A percentile compares a stretch with the other conserved stretches of the same genome.
These are phyloP conservation scores for Fusarium sp. DNA, from an alignment of 2,329 filamentous ascomycete genomes.

Conservation along the genomic window DNA sequence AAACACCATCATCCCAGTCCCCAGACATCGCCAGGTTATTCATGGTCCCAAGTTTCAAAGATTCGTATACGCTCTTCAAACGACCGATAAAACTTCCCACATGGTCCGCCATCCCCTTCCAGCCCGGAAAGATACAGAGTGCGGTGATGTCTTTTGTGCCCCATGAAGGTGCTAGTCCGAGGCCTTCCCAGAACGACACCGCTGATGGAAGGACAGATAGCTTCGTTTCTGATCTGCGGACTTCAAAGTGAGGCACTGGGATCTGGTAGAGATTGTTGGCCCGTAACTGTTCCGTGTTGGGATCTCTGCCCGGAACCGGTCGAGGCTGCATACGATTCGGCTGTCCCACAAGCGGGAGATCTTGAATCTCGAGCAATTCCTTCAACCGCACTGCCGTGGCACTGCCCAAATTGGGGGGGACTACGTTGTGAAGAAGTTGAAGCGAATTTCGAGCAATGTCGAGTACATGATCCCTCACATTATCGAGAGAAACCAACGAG, in stretches of 20 bases:
- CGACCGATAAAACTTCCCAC: conserved; percentile 73
- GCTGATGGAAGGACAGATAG: conserved; percentile 81
- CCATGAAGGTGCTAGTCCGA: conserved; percentile 77
- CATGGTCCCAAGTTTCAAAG: conserved; percentile 76
- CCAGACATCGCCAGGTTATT: conserved; percentile 58
- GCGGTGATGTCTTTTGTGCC: conserved; percentile 77
- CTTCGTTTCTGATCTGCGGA: conserved; percentile 74
- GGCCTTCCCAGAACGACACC: conserved; percentile 82
- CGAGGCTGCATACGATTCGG: conserved; percentile 64
- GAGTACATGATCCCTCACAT: conserved; percentile 56
- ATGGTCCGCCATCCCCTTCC: conserved; percentile 70
- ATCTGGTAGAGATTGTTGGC: conserved; percentile 70
- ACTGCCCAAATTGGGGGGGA: conserved; percentile 58
- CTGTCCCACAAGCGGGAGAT: conserved; percentile 64
- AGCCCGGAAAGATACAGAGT: conserved; percentile 76
- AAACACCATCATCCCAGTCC: conserved; percentile 57
- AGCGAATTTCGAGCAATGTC: conserved; percentile 60
- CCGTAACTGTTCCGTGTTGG: conserved; percentile 59
- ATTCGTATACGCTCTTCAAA: conserved; percentile 77
- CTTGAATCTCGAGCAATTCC: conserved; percentile 66
- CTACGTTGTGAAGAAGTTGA: conserved; percentile 58
- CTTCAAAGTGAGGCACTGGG: conserved; percentile 74
- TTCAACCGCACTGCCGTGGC: conserved; percentile 55
- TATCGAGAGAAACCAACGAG: conserved; percentile 39
- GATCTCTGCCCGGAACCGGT: conserved; percentile 55